phyloP scores from a whole-genome alignment of 1,284 basidiomycete genomes.

The Rhodotorula sp. region DNA sequence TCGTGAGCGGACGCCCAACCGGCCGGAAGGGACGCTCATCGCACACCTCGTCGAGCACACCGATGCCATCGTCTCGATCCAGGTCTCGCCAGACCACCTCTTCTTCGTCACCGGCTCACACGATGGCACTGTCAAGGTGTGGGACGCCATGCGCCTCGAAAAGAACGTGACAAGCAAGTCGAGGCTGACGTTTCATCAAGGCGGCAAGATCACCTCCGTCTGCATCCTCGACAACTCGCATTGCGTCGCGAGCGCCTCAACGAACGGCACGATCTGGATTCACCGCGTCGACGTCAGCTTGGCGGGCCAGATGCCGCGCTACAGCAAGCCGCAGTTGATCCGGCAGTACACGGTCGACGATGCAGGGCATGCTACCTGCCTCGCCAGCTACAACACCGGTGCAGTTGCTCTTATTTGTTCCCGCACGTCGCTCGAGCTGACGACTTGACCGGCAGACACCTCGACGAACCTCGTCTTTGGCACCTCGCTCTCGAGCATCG shows the following conservation, averaged over 20 bases:
- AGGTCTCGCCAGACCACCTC: conserved; percentile 85
- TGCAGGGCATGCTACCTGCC: conserved; percentile 48
- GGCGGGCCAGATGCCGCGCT: conserved; percentile 48
- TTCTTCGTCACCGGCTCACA: conserved; percentile 90
- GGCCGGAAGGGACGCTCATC: conserved; percentile 69
- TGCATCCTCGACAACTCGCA: conserved; percentile 50
- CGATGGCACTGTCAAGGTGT: conserved; percentile 78
- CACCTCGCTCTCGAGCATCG: conserved; percentile 75
- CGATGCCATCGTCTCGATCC: conserved; percentile 72
- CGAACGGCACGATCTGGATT: conserved; percentile 51
- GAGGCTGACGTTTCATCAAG: conserved; percentile 50
- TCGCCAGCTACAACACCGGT: conserved; percentile 49
- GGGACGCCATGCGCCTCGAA: conserved; percentile 76
- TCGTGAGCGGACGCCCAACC: conserved; percentile 42
- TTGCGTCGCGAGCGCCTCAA: conserved; percentile 51
- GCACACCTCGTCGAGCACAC: conserved; percentile 83
- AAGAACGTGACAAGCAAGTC: conserved; percentile 61
- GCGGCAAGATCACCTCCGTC: conserved; percentile 47
- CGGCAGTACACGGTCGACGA: conserved; percentile 48
- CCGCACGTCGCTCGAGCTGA: neutral
- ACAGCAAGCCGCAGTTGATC: conserved; percentile 49
- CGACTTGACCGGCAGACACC: conserved; percentile 31
- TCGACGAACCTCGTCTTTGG: conserved; percentile 65
- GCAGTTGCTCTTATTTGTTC: neutral
- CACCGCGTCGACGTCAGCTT: conserved; percentile 49